These are phyloP conservation scores for Hortaea werneckii DNA, from an alignment of 2,329 filamentous ascomycete species.

Conservation along the genomic window DNA sequence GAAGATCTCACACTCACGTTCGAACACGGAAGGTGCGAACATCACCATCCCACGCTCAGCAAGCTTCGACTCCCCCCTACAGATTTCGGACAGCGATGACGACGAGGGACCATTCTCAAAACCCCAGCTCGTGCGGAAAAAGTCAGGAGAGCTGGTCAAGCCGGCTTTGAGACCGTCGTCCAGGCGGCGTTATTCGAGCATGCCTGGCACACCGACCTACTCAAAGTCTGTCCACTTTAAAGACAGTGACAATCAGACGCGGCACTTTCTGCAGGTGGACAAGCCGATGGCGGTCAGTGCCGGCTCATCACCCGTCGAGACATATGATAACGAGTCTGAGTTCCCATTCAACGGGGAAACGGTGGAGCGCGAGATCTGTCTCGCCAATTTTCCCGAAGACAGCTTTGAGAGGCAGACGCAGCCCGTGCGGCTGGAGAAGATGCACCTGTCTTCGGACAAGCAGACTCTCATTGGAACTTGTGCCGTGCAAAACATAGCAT, in stretches of 20 bases:
- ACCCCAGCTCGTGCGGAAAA: constrained; percentile 93
- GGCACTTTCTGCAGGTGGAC: constrained; percentile 91
- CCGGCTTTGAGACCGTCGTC: constrained; percentile 76
- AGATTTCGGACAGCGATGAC: constrained; percentile 43
- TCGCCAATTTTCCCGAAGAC: constrained; percentile 72
- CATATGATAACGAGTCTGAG: constrained; percentile 75
- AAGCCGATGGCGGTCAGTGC: constrained; percentile 92
- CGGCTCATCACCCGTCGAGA: constrained; percentile 80
- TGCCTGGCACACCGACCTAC: constrained; percentile 94
- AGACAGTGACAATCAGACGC: constrained; percentile 87
- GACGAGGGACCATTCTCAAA: constrained; percentile 40
- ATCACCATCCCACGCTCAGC: constrained; percentile 33
- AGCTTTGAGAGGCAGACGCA: constrained; percentile 50
- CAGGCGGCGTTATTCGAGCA: constrained; percentile 79
- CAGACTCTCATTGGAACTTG: constrained; percentile 76
- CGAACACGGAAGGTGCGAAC: constrained; percentile 47
- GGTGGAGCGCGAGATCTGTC: constrained; percentile 78
- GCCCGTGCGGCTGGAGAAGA: constrained; percentile 71
- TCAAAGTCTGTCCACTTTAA: constrained; percentile 98
- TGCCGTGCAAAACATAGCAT: constrained; percentile 78
- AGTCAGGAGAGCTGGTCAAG: constrained; percentile 91
- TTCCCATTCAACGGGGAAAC: constrained; percentile 61
- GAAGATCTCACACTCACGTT: constrained; percentile 52
- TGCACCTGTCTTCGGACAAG: constrained; percentile 81
- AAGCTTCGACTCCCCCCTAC: constrained; percentile 32